Base-by-base conservation (phyloP, 345 rosid genomes). In the Melastoma malabathricum region DNA sequence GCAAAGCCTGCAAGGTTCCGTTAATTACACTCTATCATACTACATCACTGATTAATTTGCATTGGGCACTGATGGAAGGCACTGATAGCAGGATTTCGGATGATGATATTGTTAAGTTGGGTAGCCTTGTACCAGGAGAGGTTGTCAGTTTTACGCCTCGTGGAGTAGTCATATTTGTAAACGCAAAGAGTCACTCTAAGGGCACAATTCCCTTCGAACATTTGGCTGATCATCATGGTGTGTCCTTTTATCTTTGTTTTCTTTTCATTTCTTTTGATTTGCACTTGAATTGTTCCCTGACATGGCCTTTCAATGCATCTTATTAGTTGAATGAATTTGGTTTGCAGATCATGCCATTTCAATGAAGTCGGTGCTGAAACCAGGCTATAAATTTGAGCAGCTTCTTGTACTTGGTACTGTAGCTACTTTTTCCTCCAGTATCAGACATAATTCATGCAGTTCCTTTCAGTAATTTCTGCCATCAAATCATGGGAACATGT, bases 221-320 rank as follows among this genome's bases (percentile, higher is more conserved):
- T 72, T 67, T 92, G 75, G 83, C 96, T 49, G 98, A 92, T 70
- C 93, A 79, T 68, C 85, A 75, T 68, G 98, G 98, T 92, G 79
- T 15, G 19, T 15, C 44, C 7, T n/a, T n/a, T 46, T 51, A 23
- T 12, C 50, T 59, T 13, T 41, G 3, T 13, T 44, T 55, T 59
- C 7, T 27, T 27, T 3, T 27, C 31, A 3, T 27, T 27, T 27
- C 31, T 27, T 27, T 27, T 27, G 31, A 2, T 27, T 27, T 2
- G 31, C 6, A 27, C 31, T 27, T 27, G 3, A 2, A 27, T 6
- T 27, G 31, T 27, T 27, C 6, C 6, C 31, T 27, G 31, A 27
- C 31, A 27, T 2, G 31, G 3, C 31, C 31, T 27, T 27, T 27
- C 31, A 27, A 27, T 27, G 31, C 31, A 6, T 55, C 15, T 68